phyloP scores from a whole-genome alignment of 805 yeast species.

The Sugiyamaella boreocaroliniensis region DNA sequence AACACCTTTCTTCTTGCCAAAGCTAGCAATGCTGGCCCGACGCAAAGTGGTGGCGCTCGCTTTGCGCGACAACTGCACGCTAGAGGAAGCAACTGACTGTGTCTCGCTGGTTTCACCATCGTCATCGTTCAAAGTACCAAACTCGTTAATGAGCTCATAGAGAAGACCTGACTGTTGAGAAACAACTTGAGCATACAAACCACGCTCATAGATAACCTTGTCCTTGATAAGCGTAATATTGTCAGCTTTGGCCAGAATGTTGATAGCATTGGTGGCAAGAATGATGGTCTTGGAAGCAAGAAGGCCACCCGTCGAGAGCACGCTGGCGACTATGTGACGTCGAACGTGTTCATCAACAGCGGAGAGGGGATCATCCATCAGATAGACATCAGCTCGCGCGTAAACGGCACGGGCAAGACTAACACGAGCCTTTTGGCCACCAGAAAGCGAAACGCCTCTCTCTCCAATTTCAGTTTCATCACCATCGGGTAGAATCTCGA shows the following conservation, averaged over 20 bases:
- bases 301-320: constrained; percentile 64
- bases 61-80: constrained; percentile 9
- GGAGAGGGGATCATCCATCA: constrained; percentile 86
- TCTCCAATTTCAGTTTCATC: constrained; percentile 94
- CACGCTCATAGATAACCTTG: constrained; percentile 41
- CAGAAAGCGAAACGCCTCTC: constrained; percentile 91
- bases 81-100: constrained; percentile 3
- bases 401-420: constrained; percentile 94
- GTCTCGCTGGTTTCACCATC: constrained; percentile 6
- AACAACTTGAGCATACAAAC: constrained; percentile 51
- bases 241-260: constrained; percentile 67
- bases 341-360: constrained; percentile 99
- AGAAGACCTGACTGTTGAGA: constrained; percentile 13
- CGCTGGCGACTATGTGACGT: constrained; percentile 69
- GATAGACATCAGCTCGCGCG: constrained; percentile 83
- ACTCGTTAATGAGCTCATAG: constrained; percentile 18
- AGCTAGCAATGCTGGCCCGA: constrained; percentile 15
- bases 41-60: constrained; percentile 17
- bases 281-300: constrained; percentile 63
- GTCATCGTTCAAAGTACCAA: constrained; percentile 9
- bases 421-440: constrained; percentile 96
- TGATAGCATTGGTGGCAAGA: constrained; percentile 75
- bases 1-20: background rate
- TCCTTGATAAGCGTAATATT: constrained; percentile 57
- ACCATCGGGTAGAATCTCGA: constrained; percentile 76